A percentile compares a stretch with the other conserved stretches of the same genome.
phyloP scores from a whole-genome alignment of 108 stramenopile genomes.

The Seminavis robusta region DNA sequence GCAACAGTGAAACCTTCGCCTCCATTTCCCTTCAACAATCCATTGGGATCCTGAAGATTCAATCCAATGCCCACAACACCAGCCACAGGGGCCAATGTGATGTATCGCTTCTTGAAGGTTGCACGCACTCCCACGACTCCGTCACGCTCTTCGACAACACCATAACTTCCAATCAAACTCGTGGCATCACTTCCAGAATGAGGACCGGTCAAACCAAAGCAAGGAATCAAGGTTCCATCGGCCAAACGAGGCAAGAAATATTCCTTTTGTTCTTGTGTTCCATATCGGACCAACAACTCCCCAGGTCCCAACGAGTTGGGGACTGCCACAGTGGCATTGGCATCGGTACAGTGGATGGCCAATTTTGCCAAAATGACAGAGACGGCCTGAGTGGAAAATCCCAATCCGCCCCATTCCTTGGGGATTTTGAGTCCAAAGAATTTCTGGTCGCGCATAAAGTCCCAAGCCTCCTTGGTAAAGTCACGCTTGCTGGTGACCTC shows the following conservation, averaged over 20 bases:
- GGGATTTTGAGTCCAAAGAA: conserved; percentile 98
- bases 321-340: conserved; percentile 95
- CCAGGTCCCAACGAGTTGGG: conserved; percentile 98
- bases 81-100: conserved; percentile 96
- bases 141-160: conserved; percentile 81
- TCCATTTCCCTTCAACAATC: conserved; percentile 87
- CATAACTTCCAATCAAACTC: conserved; percentile 88
- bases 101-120: conserved; percentile 98
- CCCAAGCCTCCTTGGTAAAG: conserved; percentile 90
- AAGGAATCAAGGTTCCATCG: conserved; percentile 95
- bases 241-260: conserved; percentile 93
- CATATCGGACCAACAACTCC: conserved; percentile 92
- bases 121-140: conserved; percentile 93
- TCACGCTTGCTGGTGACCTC: conserved; percentile 83
- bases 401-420: conserved; percentile 94
- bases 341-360: conserved; percentile 85
- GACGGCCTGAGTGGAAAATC: conserved; percentile 93
- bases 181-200: conserved; percentile 96
- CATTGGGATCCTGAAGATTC: conserved; percentile 90
- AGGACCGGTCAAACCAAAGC: conserved; percentile 97
- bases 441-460: conserved; percentile 90
- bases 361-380: conserved; percentile 89
- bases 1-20: conserved; percentile 95
- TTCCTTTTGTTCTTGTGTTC: conserved; percentile 92
- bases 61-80: conserved; percentile 96